Evolutionary conservation across 2,329 filamentous ascomycete genomes (phyloP).

Genomic region (Neofusicoccum sp.): DNA sequence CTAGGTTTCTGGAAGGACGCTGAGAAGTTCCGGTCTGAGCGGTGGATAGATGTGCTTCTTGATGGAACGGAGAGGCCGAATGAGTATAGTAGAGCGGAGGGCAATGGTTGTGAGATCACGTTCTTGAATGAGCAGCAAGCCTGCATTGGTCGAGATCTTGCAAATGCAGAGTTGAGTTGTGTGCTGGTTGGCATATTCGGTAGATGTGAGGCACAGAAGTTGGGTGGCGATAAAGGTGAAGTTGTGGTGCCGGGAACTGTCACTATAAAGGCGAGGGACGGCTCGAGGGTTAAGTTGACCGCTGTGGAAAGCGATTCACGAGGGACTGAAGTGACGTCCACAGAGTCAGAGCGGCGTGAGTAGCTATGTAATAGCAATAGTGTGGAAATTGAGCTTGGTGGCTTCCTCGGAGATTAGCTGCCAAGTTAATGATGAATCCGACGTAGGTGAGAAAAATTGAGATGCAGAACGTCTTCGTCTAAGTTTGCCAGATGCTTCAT

Average conservation of each 20-base stretch:
- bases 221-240: slow-evolving; percentile 13
- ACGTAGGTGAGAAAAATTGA: no score
- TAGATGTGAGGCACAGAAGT: slow-evolving; percentile 10
- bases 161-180: slow-evolving; percentile 23
- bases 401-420: no score
- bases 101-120: slow-evolving; percentile 32
- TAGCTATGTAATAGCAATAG: no score
- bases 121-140: slow-evolving; percentile 33
- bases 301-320: neutral
- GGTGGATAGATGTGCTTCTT: slow-evolving; percentile 37
- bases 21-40: slow-evolving; percentile 35
- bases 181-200: slow-evolving; percentile 10
- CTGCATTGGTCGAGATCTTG: slow-evolving; percentile 24
- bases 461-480: no score
- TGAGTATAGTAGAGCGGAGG: slow-evolving; percentile 27
- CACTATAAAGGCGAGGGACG: slow-evolving; percentile 25
- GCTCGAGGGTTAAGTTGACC: slow-evolving; percentile 22
- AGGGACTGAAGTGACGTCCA: no score
- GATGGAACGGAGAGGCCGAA: slow-evolving; percentile 26
- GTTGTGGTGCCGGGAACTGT: slow-evolving; percentile 18
- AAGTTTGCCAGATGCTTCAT: no score
- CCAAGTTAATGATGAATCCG: no score
- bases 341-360: no score
- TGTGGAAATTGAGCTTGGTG: no score
- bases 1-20: slow-evolving; percentile 38